Percentiles rank a stretch among this genome's conserved stretches.
Evolutionary conservation across 2,329 filamentous ascomycete genomes (phyloP).

Genomic region (Colletotrichum musicola): DNA sequence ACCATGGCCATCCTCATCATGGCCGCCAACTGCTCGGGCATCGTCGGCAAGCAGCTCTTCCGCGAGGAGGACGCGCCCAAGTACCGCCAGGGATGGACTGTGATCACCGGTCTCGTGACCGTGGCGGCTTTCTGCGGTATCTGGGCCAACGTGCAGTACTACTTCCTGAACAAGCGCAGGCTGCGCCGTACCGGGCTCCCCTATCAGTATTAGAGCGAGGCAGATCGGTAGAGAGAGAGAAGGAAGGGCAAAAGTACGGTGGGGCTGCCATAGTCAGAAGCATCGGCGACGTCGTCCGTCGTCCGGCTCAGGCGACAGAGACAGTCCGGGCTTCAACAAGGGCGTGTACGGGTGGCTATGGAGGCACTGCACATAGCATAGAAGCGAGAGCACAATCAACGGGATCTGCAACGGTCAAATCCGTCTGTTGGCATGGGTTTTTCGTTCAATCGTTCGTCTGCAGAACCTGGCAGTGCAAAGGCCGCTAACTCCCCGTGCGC

Average conservation of each 20-base stretch:
- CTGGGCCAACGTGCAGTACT: slow-evolving; percentile 38
- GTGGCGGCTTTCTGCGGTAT: slow-evolving; percentile 25
- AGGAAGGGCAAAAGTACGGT: too few species aligned
- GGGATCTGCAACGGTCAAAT: neutral
- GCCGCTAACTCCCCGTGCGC: neutral
- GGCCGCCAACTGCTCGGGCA: slow-evolving; percentile 48
- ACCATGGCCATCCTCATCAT: slow-evolving; percentile 51
- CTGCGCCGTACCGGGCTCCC: slow-evolving; percentile 18
- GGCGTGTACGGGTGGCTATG: neutral
- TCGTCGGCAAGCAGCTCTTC: slow-evolving; percentile 48
- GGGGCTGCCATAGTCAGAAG: neutral
- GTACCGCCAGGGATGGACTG: slow-evolving; percentile 47
- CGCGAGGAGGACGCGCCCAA: slow-evolving; percentile 46
- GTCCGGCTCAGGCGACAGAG: too few species aligned
- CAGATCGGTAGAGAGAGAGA: neutral
- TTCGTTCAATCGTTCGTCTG: neutral
- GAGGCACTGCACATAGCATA: slow-evolving; percentile 1
- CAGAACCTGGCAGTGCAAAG: neutral
- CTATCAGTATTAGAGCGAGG: slow-evolving; percentile 24
- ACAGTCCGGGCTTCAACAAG: too few species aligned
- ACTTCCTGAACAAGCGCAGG: slow-evolving; percentile 32
- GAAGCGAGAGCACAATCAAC: neutral
- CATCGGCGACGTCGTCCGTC: neutral
- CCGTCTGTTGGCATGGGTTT: neutral
- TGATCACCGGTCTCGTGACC: slow-evolving; percentile 41